Conservation (phyloP, 2,329 filamentous ascomycete genomes). For the Dothistroma septosporum region DNA sequence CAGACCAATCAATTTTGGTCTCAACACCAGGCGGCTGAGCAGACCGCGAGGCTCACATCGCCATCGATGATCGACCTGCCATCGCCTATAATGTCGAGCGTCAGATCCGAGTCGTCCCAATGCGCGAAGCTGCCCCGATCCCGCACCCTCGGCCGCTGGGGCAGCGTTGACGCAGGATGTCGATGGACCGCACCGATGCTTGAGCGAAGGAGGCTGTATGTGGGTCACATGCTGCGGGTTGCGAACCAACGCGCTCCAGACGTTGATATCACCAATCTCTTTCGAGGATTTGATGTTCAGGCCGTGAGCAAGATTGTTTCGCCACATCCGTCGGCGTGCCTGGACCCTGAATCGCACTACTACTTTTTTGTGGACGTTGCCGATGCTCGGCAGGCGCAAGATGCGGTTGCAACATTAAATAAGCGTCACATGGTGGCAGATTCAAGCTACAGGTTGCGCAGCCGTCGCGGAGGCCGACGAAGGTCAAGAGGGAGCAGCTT, state of each 20-base stretch:
- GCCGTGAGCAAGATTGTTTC: constrained; percentile 47
- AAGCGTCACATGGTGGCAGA: constrained; percentile 19
- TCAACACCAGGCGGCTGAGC: constrained; percentile 18
- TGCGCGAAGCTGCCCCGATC: constrained; percentile 3
- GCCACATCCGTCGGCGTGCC: constrained; percentile 11
- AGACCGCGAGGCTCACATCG: not conserved
- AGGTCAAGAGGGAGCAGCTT: not conserved
- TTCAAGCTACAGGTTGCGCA: constrained; percentile 20
- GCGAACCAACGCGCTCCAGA: constrained; percentile 41
- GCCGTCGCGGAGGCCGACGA: constrained; percentile 5
- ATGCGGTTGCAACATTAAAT: constrained; percentile 24
- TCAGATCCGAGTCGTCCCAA: not conserved
- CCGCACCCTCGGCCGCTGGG: constrained; percentile 41
- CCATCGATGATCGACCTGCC: not conserved
- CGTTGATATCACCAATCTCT: constrained; percentile 42
- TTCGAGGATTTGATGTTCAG: constrained; percentile 44
- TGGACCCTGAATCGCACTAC: constrained; percentile 17
- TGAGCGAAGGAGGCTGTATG: constrained; percentile 41
- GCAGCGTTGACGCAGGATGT: constrained; percentile 37
- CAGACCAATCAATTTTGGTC: constrained; percentile 59
- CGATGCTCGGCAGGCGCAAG: constrained; percentile 24
- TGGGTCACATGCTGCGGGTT: constrained; percentile 46
- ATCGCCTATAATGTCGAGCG: constrained; percentile 1
- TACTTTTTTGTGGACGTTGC: constrained; percentile 34
- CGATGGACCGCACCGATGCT: constrained; percentile 31